Base-by-base conservation (phyloP, 2,329 filamentous ascomycete genomes). In the Alternaria brassicicola region DNA sequence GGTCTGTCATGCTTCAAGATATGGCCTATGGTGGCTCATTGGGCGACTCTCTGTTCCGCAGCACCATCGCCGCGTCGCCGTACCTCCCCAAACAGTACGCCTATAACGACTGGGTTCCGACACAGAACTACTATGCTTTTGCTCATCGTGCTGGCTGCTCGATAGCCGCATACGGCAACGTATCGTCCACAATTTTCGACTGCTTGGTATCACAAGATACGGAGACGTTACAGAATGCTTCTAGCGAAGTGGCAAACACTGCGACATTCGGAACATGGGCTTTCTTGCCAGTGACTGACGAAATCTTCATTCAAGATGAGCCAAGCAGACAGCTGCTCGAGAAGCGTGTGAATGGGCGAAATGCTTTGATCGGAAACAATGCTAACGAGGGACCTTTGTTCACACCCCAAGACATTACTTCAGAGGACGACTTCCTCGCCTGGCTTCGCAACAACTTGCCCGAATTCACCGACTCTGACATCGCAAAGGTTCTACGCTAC, bases 71-170 rank as follows among this genome's bases (percentile, higher is more conserved):
- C 2, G 77, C 78, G 1, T 82, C 78, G 8, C 84, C 85, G 2
- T 87, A 84, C 62, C 77, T 85, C 9, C 83, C 85, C 0, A 81
- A 82, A 52, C 83, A 86, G 61, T 85, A 85, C 67, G 76, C 74
- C 13, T 85, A 82, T 64, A 76, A 81, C 48, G 81, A 80, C 15
- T 76, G 73, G 31, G 68, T 80, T 9, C 81, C 83, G 0, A 78
- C 81, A 4, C 72, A 79, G 17, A 67, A 78, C 5, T 86, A 84
- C 62, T 76, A 81, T 45, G 74, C 75, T 1, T 82, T 85, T 58
- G 82, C 69, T 9, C 41, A 46, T 13, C 65, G 46, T 0, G 67
- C 76, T 0, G 73, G 74, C 59, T 74, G 78, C 67, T 46, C 63
- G 39, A 43, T 35, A 13, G 5, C 19, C 49, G 58, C 51, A 19